A percentile compares a stretch with the other conserved stretches of the same genome.
phyloP scores from a whole-genome alignment of 306 rosid species.

The Medicago lupulina region DNA sequence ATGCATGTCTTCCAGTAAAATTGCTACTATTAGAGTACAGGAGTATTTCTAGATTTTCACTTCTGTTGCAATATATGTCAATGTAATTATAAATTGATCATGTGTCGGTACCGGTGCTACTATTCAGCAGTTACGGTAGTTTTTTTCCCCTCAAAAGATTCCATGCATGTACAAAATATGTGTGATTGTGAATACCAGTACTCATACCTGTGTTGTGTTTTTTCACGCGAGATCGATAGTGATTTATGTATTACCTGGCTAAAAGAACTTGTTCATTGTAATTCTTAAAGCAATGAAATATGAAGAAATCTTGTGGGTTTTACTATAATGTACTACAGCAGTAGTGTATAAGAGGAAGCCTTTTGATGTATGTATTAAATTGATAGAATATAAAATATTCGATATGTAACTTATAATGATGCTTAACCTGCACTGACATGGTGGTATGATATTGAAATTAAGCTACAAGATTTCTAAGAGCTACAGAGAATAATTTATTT shows the following conservation, averaged over 20 bases:
- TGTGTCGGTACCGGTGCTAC: background rate
- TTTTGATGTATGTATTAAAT: constrained; percentile 11
- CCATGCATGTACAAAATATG: constrained; percentile 1
- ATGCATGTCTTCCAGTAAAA: constrained; percentile 22
- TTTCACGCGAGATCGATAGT: background rate
- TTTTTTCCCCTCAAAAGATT: background rate
- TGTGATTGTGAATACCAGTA: background rate
- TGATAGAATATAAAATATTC: constrained; percentile 11
- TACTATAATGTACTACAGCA: background rate
- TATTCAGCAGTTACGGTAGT: background rate
- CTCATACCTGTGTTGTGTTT: constrained; percentile 1
- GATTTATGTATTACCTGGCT: constrained; percentile 18
- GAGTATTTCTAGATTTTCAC: background rate
- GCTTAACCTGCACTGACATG: constrained; percentile 12
- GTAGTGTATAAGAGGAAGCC: background rate
- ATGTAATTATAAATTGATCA: constrained; percentile 23
- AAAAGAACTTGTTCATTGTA: constrained; percentile 22
- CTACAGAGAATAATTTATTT: background rate
- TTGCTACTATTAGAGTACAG: background rate
- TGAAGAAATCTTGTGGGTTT: constrained; percentile 19
- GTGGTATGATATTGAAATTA: constrained; percentile 17
- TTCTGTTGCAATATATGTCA: background rate
- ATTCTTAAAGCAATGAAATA: constrained; percentile 23
- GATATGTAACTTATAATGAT: background rate
- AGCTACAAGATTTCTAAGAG: constrained; percentile 20